Percentiles rank a stretch among this genome's conserved stretches.
Evolutionary conservation across 768 basidiomycete genomes (phyloP).

Genomic region (Arthromyces matolae): DNA sequence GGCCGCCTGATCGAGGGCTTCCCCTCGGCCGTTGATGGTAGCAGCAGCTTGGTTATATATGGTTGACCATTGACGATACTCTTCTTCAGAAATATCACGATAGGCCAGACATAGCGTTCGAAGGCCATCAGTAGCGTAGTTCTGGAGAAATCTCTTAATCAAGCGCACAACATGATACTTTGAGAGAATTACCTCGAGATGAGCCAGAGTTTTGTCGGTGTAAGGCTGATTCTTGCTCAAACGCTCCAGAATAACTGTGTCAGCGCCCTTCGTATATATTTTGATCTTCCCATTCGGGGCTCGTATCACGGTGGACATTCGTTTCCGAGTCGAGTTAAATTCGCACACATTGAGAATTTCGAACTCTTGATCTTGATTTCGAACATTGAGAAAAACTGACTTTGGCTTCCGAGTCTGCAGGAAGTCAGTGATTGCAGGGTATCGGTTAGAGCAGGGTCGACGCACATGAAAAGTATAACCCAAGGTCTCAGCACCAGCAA

Average conservation of each 20-base stretch:
- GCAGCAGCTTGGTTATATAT: conserved; percentile 91
- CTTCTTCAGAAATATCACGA: conserved; percentile 86
- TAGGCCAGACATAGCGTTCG: conserved; percentile 95
- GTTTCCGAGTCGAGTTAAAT: conserved; percentile 96
- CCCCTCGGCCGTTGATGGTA: conserved; percentile 93
- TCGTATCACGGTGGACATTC: conserved; percentile 95
- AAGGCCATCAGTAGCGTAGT: conserved; percentile 95
- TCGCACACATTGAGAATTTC: conserved; percentile 96
- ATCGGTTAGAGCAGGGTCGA: conserved; percentile 17
- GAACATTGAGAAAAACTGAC: conserved; percentile 85
- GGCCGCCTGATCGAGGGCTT: conserved; percentile 91
- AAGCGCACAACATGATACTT: conserved; percentile 6
- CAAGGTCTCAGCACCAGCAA: conserved; percentile 87
- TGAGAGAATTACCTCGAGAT: conserved; percentile 74
- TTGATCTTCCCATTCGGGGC: conserved; percentile 89
- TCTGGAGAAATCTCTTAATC: conserved; percentile 42
- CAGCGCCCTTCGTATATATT: conserved; percentile 94
- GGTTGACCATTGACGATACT: conserved; percentile 83
- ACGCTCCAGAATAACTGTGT: conserved; percentile 94
- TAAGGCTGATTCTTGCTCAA: conserved; percentile 81
- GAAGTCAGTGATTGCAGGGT: neutral
- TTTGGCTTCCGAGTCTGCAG: conserved; percentile 89
- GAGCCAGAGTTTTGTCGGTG: conserved; percentile 80
- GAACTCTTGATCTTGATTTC: conserved; percentile 72
- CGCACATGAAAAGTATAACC: conserved; percentile 93